phyloP scores from a whole-genome alignment of 768 basidiomycete species.

The Tephrocybe sp. region DNA sequence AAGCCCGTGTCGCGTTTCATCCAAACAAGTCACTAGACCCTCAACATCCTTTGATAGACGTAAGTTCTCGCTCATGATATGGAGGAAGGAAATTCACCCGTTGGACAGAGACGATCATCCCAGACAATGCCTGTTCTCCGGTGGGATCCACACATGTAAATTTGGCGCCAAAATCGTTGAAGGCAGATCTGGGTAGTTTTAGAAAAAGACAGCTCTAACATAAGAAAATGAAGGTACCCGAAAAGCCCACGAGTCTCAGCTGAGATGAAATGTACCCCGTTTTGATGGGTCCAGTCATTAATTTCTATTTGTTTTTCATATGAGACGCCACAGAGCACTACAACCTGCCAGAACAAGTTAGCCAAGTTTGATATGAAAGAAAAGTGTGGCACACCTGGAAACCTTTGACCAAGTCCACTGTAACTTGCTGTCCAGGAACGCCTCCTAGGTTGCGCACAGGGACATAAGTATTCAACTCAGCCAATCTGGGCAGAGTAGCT shows the following conservation, averaged over 20 bases:
- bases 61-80: not conserved
- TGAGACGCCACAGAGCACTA: slow-evolving; percentile 82
- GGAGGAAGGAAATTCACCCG: slow-evolving; percentile 49
- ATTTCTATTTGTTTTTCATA: slow-evolving; percentile 88
- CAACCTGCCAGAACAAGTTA: slow-evolving; percentile 51
- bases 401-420: slow-evolving; percentile 76
- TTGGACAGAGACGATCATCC: slow-evolving; percentile 95
- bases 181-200: slow-evolving; percentile 67
- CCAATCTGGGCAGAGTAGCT: slow-evolving; percentile 83
- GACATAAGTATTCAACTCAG: slow-evolving; percentile 95
- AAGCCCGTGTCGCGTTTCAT: slow-evolving; percentile 97
- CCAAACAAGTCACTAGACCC: slow-evolving; percentile 93
- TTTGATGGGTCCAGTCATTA: slow-evolving; percentile 90
- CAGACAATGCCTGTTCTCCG: slow-evolving; percentile 91
- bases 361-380: slow-evolving; percentile 2
- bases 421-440: slow-evolving; percentile 71
- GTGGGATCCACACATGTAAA: slow-evolving; percentile 97
- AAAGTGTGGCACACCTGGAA: slow-evolving; percentile 70
- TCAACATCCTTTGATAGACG: slow-evolving; percentile 64
- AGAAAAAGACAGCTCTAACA: not conserved
- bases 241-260: slow-evolving; percentile 93
- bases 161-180: slow-evolving; percentile 95
- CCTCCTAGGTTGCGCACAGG: slow-evolving; percentile 90
- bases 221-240: slow-evolving; percentile 54
- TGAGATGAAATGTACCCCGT: slow-evolving; percentile 89